Evolutionary conservation across 768 basidiomycete genomes (phyloP).

Genomic region (Lactifluus volemus): DNA sequence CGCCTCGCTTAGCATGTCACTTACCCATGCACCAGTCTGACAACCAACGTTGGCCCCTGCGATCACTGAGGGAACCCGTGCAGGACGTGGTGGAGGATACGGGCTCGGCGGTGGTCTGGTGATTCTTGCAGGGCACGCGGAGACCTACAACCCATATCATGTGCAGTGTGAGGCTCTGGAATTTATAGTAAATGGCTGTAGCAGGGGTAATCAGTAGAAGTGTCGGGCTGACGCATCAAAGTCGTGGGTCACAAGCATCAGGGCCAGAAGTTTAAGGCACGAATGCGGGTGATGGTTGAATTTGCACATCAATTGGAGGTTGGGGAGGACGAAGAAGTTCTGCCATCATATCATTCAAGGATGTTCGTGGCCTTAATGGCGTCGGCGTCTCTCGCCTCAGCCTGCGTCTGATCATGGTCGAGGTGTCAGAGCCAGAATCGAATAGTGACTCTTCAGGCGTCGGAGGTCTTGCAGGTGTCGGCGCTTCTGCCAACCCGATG

Average conservation of each 20-base stretch:
- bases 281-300: slow-evolving; percentile 43
- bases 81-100: background rate
- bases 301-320: slow-evolving; percentile 30
- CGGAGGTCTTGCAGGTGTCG: slow-evolving; percentile 10
- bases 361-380: slow-evolving; percentile 35
- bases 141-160: slow-evolving; percentile 6
- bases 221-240: slow-evolving; percentile 36
- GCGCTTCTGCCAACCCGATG: slow-evolving; percentile 21
- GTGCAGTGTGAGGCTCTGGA: slow-evolving; percentile 5
- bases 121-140: background rate
- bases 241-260: slow-evolving; percentile 29
- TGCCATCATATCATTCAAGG: slow-evolving; percentile 51
- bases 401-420: slow-evolving; percentile 21
- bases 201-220: slow-evolving; percentile 26
- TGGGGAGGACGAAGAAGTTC: slow-evolving; percentile 47
- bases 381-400: slow-evolving; percentile 27
- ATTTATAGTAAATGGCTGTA: slow-evolving; percentile 18
- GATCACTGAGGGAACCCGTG: background rate
- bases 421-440: slow-evolving; percentile 25
- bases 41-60: background rate
- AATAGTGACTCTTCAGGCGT: slow-evolving; percentile 26
- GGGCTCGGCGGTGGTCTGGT: background rate
- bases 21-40: no score
- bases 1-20: no score
- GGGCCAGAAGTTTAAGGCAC: slow-evolving; percentile 49